Evolutionary conservation across 106 monocot genomes (phyloP).

Genomic region (Phalaenopsis equestris): DNA sequence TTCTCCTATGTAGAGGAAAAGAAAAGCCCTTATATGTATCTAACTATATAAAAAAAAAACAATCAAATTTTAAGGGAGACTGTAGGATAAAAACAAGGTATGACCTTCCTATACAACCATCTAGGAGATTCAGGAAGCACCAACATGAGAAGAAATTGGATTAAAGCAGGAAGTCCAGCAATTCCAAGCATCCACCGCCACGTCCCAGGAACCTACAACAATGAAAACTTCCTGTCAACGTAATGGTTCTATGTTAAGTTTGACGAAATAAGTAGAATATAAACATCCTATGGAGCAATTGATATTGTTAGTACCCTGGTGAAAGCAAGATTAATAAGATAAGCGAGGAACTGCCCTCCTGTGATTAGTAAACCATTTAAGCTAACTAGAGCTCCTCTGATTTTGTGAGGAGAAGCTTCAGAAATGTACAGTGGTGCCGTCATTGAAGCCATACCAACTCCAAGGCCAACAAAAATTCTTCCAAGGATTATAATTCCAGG

Average conservation of each 20-base stretch:
- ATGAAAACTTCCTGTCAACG: not conserved
- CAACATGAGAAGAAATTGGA: constrained; percentile 68
- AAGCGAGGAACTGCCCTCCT: constrained; percentile 81
- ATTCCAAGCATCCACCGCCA: constrained; percentile 95
- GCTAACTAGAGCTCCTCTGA: constrained; percentile 88
- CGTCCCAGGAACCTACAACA: constrained; percentile 50
- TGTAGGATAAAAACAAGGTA: not conserved
- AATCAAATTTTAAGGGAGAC: not conserved
- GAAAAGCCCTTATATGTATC: not conserved
- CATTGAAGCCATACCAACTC: constrained; percentile 96
- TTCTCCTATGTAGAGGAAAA: not conserved
- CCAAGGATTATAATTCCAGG: constrained; percentile 70
- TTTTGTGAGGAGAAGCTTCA: constrained; percentile 82
- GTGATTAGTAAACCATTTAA: constrained; percentile 82
- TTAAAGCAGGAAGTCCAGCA: constrained; percentile 59
- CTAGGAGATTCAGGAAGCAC: constrained; percentile 80
- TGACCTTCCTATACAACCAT: constrained; percentile 82
- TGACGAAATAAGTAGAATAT: not conserved
- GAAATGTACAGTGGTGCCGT: constrained; percentile 94
- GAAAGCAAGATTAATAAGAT: constrained; percentile 92
- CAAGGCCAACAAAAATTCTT: constrained; percentile 82
- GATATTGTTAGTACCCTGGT: constrained; percentile 35
- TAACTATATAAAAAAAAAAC: not conserved
- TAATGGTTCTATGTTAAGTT: not conserved
- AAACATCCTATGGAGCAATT: not conserved